Evolutionary conservation across 1,284 basidiomycete genomes (phyloP).

Genomic region (Fomes fomentarius): DNA sequence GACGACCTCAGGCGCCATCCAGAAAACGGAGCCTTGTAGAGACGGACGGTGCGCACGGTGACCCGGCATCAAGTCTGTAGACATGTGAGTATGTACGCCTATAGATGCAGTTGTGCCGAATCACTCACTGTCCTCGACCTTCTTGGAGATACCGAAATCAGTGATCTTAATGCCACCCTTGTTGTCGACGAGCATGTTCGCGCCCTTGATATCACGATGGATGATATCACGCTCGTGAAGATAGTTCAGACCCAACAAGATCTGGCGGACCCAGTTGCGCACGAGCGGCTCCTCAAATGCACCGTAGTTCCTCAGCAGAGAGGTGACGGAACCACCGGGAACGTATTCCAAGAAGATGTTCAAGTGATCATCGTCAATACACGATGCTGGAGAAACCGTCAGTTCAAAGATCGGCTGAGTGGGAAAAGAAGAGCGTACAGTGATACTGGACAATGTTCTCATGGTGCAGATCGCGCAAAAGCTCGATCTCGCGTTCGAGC

Average conservation of each 20-base stretch:
- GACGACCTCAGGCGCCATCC: slow-evolving; percentile 99
- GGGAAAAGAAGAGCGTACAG: slow-evolving; percentile 53
- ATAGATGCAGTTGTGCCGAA: not conserved
- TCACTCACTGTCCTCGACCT: slow-evolving; percentile 91
- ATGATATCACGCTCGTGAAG: slow-evolving; percentile 95
- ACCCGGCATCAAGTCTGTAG: slow-evolving; percentile 77
- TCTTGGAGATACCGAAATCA: slow-evolving; percentile 99
- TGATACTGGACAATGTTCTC: slow-evolving; percentile 98
- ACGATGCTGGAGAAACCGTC: slow-evolving; percentile 65
- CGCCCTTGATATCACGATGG: slow-evolving; percentile 98
- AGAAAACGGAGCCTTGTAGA: slow-evolving; percentile 96
- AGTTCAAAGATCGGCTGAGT: not conserved
- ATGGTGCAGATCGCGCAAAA: slow-evolving; percentile 94
- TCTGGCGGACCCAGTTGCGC: slow-evolving; percentile 94
- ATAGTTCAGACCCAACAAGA: slow-evolving; percentile 90
- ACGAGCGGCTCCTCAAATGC: slow-evolving; percentile 96
- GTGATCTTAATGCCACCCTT: slow-evolving; percentile 99
- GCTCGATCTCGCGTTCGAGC: slow-evolving; percentile 94
- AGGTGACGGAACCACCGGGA: slow-evolving; percentile 95
- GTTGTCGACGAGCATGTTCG: slow-evolving; percentile 98
- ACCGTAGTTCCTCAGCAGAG: slow-evolving; percentile 91
- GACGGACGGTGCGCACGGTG: slow-evolving; percentile 87
- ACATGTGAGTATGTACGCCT: not conserved
- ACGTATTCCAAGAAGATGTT: slow-evolving; percentile 99
- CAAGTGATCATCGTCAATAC: slow-evolving; percentile 84